Evolutionary conservation across 352 stramenopile species (phyloP).

Genomic region (Phytopythium boreale): DNA sequence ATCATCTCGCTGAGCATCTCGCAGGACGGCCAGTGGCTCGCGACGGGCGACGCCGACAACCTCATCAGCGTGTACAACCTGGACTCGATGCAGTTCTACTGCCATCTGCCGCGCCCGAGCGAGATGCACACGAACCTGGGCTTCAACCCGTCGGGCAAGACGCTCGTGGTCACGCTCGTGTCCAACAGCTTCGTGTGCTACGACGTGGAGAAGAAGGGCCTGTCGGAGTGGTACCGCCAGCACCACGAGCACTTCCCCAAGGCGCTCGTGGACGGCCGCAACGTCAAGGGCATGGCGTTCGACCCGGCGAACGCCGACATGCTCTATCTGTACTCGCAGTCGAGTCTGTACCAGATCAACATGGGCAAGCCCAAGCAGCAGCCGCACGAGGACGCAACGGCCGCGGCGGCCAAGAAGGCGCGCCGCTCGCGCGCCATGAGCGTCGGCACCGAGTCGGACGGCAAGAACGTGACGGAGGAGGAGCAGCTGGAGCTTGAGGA

Average conservation of each 20-base stretch:
- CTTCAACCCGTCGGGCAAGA: slow-evolving; percentile 75
- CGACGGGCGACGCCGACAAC: slow-evolving; percentile 61
- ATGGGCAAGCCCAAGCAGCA: slow-evolving; percentile 39
- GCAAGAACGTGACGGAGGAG: slow-evolving; percentile 56
- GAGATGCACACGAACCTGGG: slow-evolving; percentile 20
- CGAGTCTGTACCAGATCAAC: slow-evolving; percentile 82
- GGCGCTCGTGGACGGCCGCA: slow-evolving; percentile 64
- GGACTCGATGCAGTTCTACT: slow-evolving; percentile 87
- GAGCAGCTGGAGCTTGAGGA: slow-evolving; percentile 60
- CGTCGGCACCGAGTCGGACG: slow-evolving; percentile 55
- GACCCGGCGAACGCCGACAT: slow-evolving; percentile 71
- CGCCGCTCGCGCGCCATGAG: slow-evolving; percentile 45
- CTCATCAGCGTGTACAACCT: slow-evolving; percentile 80
- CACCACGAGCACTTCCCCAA: slow-evolving; percentile 73
- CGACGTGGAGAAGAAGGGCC: slow-evolving; percentile 76
- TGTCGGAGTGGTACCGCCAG: slow-evolving; percentile 71
- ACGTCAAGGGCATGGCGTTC: slow-evolving; percentile 80
- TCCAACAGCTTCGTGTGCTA: slow-evolving; percentile 86
- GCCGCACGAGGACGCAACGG: neutral
- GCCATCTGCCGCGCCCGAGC: slow-evolving; percentile 56
- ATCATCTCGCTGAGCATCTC: slow-evolving; percentile 76
- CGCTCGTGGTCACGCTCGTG: slow-evolving; percentile 75
- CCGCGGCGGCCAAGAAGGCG: slow-evolving; percentile 33
- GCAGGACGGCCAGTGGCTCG: slow-evolving; percentile 79
- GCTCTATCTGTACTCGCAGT: slow-evolving; percentile 78